These are phyloP conservation scores for Isatis lusitanica DNA, from an alignment of 441 rosid genomes.

Conservation along the genomic window DNA sequence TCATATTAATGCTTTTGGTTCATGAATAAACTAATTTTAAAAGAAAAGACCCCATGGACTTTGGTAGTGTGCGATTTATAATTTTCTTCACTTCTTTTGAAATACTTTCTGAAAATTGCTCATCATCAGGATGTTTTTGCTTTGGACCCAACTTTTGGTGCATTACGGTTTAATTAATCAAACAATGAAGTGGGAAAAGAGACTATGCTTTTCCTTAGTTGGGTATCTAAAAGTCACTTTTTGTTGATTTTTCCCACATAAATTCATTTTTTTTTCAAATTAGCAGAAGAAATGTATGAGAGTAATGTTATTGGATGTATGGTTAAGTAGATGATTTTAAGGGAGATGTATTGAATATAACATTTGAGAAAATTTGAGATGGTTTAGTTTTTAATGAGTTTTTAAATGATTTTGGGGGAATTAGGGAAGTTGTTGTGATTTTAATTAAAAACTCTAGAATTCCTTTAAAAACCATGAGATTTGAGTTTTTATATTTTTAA, in stretches of 20 bases:
- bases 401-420: too few species aligned
- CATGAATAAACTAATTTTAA: conserved; percentile 1
- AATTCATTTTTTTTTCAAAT: neutral
- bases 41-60: conserved; percentile 23
- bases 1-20: conserved; percentile 3
- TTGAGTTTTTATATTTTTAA: too few species aligned
- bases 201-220: conserved; percentile 24
- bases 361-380: too few species aligned
- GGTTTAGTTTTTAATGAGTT: too few species aligned
- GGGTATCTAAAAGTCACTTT: conserved; percentile 31
- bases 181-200: conserved; percentile 29
- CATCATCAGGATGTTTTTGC: conserved; percentile 27
- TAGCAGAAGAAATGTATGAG: neutral
- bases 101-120: conserved; percentile 27
- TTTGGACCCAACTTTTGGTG: conserved; percentile 26
- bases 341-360: too few species aligned
- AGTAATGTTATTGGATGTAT: neutral
- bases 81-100: conserved; percentile 23
- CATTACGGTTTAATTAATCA: conserved; percentile 20
- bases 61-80: conserved; percentile 18
- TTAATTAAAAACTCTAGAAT: too few species aligned
- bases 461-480: too few species aligned
- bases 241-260: conserved; percentile 22
- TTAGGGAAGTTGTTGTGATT: too few species aligned
- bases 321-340: neutral